phyloP scores from a whole-genome alignment of 73 alveolate species.

The Tetrahymena elliotti region DNA sequence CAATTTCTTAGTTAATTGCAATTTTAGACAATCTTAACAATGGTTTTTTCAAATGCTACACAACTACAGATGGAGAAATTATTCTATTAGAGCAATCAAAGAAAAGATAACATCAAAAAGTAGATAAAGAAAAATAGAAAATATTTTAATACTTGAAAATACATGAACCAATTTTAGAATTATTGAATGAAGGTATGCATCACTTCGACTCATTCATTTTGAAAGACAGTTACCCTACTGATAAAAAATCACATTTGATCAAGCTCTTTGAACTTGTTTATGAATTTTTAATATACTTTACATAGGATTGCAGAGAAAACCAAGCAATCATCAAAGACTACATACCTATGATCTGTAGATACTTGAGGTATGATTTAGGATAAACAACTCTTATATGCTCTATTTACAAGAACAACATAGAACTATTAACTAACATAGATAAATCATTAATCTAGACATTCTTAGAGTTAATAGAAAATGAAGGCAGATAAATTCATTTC shows the following conservation, averaged over 20 bases:
- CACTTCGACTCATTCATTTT: slow-evolving; percentile 5
- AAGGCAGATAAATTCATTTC: slow-evolving; percentile 22
- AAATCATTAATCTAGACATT: not conserved
- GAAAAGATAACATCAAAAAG: not conserved
- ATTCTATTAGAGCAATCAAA: not conserved
- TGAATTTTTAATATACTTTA: slow-evolving; percentile 7
- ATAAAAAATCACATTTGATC: not conserved
- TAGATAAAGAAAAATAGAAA: slow-evolving; percentile 26
- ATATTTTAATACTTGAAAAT: slow-evolving; percentile 8
- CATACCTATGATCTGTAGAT: not conserved
- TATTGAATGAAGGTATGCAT: slow-evolving; percentile 5
- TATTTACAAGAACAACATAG: slow-evolving; percentile 16
- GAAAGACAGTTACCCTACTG: not conserved
- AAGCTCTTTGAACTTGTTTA: slow-evolving; percentile 6
- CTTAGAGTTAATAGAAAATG: slow-evolving; percentile 10
- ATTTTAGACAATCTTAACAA: not conserved
- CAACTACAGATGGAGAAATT: slow-evolving; percentile 5
- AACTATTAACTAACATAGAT: slow-evolving; percentile 8
- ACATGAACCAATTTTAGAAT: slow-evolving; percentile 4
- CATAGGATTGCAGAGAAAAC: not conserved
- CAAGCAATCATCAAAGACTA: slow-evolving; percentile 5
- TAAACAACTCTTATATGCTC: slow-evolving; percentile 8
- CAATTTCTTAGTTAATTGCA: not conserved
- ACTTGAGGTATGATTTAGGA: slow-evolving; percentile 18
- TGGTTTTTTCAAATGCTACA: slow-evolving; percentile 5